Conservation (phyloP, 2,329 filamentous ascomycete species). For the Ilyonectria robusta region DNA sequence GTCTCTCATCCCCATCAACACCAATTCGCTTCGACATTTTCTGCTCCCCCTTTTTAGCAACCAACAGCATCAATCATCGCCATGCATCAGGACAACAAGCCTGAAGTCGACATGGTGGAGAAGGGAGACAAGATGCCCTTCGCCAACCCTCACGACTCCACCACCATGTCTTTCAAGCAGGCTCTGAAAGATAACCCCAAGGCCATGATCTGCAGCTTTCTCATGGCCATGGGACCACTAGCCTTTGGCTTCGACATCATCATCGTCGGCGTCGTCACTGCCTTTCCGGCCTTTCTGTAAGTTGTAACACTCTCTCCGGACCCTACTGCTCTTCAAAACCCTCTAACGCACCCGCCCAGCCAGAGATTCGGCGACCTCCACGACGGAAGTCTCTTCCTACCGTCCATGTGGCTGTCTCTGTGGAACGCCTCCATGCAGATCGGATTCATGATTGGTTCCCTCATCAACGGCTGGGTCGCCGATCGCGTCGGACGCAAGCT, state of each 20-base stretch:
- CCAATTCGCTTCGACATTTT: not conserved
- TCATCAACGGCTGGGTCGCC: not conserved
- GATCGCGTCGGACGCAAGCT: not conserved
- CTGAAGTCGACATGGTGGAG: constrained; percentile 9
- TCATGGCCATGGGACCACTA: not conserved
- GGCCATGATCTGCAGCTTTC: not conserved
- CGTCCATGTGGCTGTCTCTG: not conserved
- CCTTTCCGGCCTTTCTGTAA: constrained; percentile 9
- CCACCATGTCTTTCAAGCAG: constrained; percentile 8
- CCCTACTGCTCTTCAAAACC: no score
- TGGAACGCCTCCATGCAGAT: not conserved
- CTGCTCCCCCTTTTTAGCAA: not conserved
- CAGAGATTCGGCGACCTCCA: constrained; percentile 2
- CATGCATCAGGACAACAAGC: constrained; percentile 1
- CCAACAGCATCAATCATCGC: not conserved
- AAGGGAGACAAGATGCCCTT: not conserved
- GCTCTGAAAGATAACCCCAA: constrained; percentile 2
- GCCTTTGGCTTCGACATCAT: constrained; percentile 13
- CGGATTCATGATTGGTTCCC: not conserved
- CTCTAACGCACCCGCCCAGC: not conserved
- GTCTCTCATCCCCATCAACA: not conserved
- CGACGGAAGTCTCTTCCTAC: not conserved
- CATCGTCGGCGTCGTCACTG: constrained; percentile 3
- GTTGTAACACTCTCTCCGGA: not conserved
- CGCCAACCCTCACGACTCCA: constrained; percentile 4